phyloP scores from a whole-genome alignment of 1,139 yeast species.

The Kluyveromyces sp. region DNA sequence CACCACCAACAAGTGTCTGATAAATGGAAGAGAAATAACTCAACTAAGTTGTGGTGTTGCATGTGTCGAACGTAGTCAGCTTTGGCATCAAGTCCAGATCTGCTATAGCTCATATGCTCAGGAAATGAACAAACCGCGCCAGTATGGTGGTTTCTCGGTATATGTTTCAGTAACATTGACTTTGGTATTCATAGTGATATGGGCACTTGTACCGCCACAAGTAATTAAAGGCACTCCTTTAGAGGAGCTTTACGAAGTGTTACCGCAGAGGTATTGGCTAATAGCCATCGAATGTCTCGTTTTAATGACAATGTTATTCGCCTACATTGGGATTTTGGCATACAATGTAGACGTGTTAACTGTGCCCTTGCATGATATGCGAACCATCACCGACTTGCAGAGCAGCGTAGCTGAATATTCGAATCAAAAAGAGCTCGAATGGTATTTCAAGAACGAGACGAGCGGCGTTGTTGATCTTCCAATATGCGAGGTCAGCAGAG shows the following conservation, averaged over 20 bases:
- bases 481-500: conserved; percentile 55
- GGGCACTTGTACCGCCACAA: conserved; percentile 21
- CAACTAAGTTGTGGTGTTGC: too few relatives aligned
- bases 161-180: conserved; percentile 20
- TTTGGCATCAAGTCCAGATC: too few relatives aligned
- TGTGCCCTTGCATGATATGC: conserved; percentile 46
- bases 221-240: conserved; percentile 8
- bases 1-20: too few relatives aligned
- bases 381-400: conserved; percentile 62
- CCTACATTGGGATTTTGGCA: conserved; percentile 59
- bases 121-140: conserved; percentile 14
- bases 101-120: background rate
- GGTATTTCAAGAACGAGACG: conserved; percentile 39
- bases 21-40: too few relatives aligned
- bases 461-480: conserved; percentile 84
- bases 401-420: conserved; percentile 43
- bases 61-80: too few relatives aligned
- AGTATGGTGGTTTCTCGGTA: conserved; percentile 26
- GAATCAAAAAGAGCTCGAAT: conserved; percentile 26
- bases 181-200: conserved; percentile 16
- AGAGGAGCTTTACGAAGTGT: conserved; percentile 16
- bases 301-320: conserved; percentile 61
- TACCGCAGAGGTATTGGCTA: conserved; percentile 27
- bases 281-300: conserved; percentile 20
- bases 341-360: conserved; percentile 74